Evolutionary conservation across 441 rosid genomes (phyloP), one percentile per base, ranked within the genome.

Genomic region (Rhodomyrtus psidioides): DNA sequence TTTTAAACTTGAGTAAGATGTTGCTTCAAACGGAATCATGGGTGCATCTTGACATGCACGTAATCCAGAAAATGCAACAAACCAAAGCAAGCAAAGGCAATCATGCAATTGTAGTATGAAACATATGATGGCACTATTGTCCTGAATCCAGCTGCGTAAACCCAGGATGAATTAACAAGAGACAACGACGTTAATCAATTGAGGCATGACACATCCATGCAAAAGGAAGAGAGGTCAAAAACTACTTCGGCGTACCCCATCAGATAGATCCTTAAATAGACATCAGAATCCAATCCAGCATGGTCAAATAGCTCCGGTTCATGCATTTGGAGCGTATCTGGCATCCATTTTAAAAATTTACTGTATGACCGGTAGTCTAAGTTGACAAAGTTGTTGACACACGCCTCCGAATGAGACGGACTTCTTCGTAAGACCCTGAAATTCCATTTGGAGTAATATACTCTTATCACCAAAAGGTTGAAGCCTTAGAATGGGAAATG

Each of bases 371-470:
- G 90, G 53, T 88, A 91, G 86, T 98, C 97, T 86, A 96, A 84
- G 86, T 98, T 96, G 82, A 98, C 94, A 90, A 96, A 91, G 88
- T 92, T 92, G 70, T 87, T 85, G 19, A 90, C 94, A 75, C 91
- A 91, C 8, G 95, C 90, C 49, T 96, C 96, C 5, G 91, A 87
- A 51, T 79, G 90, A 1, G 95, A 74, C 39, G 99, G 98, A 85
- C 96, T 95, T 88, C 84, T 92, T 82, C 99, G 90, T 89, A 98
- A 89, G 57, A 97, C 95, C 86, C 88, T 94, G 39, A 97, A 94
- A 88, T 95, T 95, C 99, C 99, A 97, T 93, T 97, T 97, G 0
- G 99, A 93, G 86, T 96, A 97, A 91, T 97, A 97, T 55, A 96
- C 98, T 90, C 98, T n/a, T 90, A 59, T 97, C 99, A 76, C 95